A percentile compares a stretch with the other conserved stretches of the same genome.
phyloP scores from a whole-genome alignment of 306 rosid species.

The Erythrophleum fordii region DNA sequence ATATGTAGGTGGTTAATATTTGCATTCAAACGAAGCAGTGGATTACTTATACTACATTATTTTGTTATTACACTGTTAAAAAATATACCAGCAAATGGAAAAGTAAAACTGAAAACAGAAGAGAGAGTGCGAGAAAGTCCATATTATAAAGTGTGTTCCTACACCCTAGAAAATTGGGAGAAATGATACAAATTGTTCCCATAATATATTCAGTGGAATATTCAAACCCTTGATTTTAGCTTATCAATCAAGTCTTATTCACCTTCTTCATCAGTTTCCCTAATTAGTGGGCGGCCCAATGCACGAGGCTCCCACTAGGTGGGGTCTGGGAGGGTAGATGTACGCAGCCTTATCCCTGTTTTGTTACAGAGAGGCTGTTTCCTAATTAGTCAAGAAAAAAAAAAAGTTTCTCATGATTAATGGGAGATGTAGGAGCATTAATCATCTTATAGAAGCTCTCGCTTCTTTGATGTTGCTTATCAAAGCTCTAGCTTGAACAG shows the following conservation, averaged over 20 bases:
- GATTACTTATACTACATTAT: conserved; percentile 12
- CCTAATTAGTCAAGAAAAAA: too few relatives aligned
- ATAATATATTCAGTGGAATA: background rate
- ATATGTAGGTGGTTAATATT: conserved; percentile 15
- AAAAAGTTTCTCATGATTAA: background rate
- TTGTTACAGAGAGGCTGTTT: too few relatives aligned
- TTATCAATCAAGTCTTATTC: background rate
- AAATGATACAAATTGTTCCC: conserved; percentile 17
- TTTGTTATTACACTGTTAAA: background rate
- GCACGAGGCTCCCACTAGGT: too few relatives aligned
- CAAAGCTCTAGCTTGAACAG: background rate
- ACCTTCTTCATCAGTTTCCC: background rate
- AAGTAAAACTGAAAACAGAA: background rate
- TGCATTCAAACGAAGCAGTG: conserved; percentile 16
- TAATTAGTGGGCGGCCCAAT: background rate
- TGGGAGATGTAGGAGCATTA: background rate
- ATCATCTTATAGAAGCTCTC: background rate
- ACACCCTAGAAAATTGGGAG: conserved; percentile 4
- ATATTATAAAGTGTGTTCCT: background rate
- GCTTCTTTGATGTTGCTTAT: conserved; percentile 16
- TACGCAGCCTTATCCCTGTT: too few relatives aligned
- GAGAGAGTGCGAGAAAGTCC: background rate
- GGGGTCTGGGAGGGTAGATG: too few relatives aligned
- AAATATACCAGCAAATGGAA: background rate
- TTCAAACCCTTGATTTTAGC: background rate